These are phyloP conservation scores for Ceratocystis cubensis DNA, from an alignment of 2,329 filamentous ascomycete species.

Conservation along the genomic window DNA sequence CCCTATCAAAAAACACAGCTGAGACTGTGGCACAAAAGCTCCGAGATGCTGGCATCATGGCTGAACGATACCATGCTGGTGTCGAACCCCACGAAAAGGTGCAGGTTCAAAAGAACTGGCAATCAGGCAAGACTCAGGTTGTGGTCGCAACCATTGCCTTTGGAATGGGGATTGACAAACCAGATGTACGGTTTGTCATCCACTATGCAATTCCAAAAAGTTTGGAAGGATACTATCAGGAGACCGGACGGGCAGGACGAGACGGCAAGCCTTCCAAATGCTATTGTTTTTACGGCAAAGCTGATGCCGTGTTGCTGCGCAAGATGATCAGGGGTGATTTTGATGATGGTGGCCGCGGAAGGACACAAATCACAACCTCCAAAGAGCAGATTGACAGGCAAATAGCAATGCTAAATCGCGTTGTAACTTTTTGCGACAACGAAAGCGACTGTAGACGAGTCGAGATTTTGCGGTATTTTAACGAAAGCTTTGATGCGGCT, in stretches of 20 bases:
- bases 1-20: constrained; percentile 69
- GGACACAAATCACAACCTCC: constrained; percentile 28
- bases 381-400: constrained; percentile 73
- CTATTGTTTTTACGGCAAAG: constrained; percentile 77
- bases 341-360: constrained; percentile 30
- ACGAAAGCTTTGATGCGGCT: constrained; percentile 60
- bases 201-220: constrained; percentile 90
- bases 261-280: constrained; percentile 81
- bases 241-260: constrained; percentile 86
- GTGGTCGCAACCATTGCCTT: constrained; percentile 98
- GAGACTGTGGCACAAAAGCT: constrained; percentile 68
- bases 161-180: constrained; percentile 99
- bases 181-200: constrained; percentile 90
- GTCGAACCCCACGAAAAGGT: constrained; percentile 57
- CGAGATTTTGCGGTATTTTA: constrained; percentile 89
- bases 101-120: constrained; percentile 68
- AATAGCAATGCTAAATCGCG: constrained; percentile 68
- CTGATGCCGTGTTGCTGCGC: constrained; percentile 59
- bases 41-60: constrained; percentile 51
- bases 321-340: constrained; percentile 76
- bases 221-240: constrained; percentile 94
- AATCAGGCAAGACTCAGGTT: constrained; percentile 64
- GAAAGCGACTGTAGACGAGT: constrained; percentile 73
- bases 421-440: constrained; percentile 84
- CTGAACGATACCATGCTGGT: constrained; percentile 75